Conservation (phyloP, 257 asterid species). For the Apocynum venetum region DNA sequence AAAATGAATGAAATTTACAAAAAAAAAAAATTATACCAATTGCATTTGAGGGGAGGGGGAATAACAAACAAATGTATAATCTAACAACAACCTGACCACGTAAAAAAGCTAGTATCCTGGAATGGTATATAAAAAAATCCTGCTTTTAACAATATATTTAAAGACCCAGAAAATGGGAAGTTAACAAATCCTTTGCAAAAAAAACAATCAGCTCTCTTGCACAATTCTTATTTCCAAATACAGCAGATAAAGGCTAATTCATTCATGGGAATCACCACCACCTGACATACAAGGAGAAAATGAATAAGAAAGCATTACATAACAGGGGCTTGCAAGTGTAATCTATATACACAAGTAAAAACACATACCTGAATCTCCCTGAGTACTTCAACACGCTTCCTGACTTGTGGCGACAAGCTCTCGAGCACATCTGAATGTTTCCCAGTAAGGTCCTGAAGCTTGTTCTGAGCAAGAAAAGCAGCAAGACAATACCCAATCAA, state of each 20-base stretch:
- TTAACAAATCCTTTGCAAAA: background rate
- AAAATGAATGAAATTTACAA: background rate
- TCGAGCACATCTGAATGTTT: slow-evolving; percentile 30
- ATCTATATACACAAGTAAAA: background rate
- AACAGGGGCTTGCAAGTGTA: background rate
- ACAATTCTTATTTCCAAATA: background rate
- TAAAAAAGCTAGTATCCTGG: background rate
- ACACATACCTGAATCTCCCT: slow-evolving; percentile 27
- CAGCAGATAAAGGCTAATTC: background rate
- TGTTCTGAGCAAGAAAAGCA: slow-evolving; percentile 19
- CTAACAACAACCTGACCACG: background rate
- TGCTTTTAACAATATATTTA: background rate
- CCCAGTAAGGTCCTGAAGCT: slow-evolving; percentile 28
- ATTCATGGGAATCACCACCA: background rate
- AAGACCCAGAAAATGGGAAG: background rate
- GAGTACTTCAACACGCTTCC: slow-evolving; percentile 34
- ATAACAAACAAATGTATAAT: background rate
- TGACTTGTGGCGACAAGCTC: slow-evolving; percentile 17
- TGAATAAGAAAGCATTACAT: background rate
- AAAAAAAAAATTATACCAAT: background rate
- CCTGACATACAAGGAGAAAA: background rate
- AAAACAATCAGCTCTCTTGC: background rate
- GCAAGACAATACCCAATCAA: slow-evolving; percentile 2
- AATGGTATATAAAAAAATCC: background rate
- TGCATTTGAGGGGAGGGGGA: too few relatives aligned